Evolutionary conservation across 306 rosid genomes (phyloP), one percentile per base, ranked within the genome.

Genomic region (Leucaena leucocephala): DNA sequence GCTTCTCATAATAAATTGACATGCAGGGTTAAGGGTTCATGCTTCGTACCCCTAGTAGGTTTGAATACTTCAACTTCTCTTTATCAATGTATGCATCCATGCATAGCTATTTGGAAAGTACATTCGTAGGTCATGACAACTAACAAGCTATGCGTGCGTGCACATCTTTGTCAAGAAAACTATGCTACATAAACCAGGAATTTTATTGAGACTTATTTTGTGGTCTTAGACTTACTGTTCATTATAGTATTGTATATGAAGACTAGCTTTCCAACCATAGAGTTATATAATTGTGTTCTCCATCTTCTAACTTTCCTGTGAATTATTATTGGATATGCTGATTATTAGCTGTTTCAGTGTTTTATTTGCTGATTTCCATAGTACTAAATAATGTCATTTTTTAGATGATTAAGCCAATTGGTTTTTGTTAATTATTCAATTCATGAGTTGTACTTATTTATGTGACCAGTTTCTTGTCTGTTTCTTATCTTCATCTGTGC

Each of bases 41-140:
- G 43, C 12, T 33, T 70, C 59, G 7, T 12, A 22, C 17, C 11
- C 15, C n/a, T 5, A 69, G 59, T 33, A 68, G 11, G 0, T 21
- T 68, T 68, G 10, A 68, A n/a, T 8, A 42, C 36, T 40, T 40
- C 71, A 66, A 42, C 48, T 67, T 67, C 72, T 42, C 15, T n/a
- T 42, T 40, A n/a, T 42, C 36, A 40, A n/a, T 10, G 35, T n/a
- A 9, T 19, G 72, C 52, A 42, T 9, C 4, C 52, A 10, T 42
- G 36, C 72, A 9, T n/a, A n/a, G 27, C 42, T 42, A 40, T 67
- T 8, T 8, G 50, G 52, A 67, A 39, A 66, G 34, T 39, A 17
- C 33, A 66, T 4, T 66, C 3, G 2, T 66, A 5, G 33, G 52
- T 38, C 19, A 8, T 38, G 66, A 52, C 19, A 49, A 35, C 8